phyloP scores from a whole-genome alignment of 495 filamentous ascomycete species.

The Penicillium samsonianum region DNA sequence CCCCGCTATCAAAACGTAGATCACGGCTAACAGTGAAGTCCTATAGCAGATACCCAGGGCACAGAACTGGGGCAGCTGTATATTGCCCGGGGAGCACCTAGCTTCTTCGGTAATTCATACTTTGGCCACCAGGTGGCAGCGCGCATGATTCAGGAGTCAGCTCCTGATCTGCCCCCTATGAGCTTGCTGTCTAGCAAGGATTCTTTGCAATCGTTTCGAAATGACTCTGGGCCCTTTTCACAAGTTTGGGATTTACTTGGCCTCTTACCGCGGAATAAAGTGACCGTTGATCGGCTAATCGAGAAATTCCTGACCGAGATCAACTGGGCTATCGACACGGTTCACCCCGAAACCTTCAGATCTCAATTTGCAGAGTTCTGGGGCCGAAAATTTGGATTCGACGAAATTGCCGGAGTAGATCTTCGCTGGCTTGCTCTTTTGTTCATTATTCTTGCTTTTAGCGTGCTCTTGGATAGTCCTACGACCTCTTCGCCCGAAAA shows the following conservation, averaged over 20 bases:
- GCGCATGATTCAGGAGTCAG: conserved; percentile 22
- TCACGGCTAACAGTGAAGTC: not conserved
- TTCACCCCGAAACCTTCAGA: conserved; percentile 19
- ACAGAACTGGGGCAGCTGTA: conserved; percentile 21
- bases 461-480: conserved; percentile 16
- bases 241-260: conserved; percentile 22
- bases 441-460: conserved; percentile 20
- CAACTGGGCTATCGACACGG: conserved; percentile 21
- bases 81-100: conserved; percentile 18
- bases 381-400: conserved; percentile 22
- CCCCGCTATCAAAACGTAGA: not conserved
- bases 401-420: conserved; percentile 21
- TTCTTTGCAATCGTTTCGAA: conserved; percentile 20
- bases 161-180: conserved; percentile 20
- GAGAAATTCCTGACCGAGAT: conserved; percentile 20
- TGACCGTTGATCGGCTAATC: conserved; percentile 20
- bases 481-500: conserved; percentile 16
- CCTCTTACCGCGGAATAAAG: conserved; percentile 21
- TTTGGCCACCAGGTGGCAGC: conserved; percentile 24
- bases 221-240: conserved; percentile 20
- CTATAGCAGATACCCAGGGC: conserved; percentile 7
- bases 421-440: conserved; percentile 21
- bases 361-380: conserved; percentile 21
- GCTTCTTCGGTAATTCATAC: conserved; percentile 23
- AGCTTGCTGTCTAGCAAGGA: conserved; percentile 21